Evolutionary conservation across 306 rosid genomes (phyloP), one percentile per base, ranked within the genome.

Genomic region (Cicer bijugum): DNA sequence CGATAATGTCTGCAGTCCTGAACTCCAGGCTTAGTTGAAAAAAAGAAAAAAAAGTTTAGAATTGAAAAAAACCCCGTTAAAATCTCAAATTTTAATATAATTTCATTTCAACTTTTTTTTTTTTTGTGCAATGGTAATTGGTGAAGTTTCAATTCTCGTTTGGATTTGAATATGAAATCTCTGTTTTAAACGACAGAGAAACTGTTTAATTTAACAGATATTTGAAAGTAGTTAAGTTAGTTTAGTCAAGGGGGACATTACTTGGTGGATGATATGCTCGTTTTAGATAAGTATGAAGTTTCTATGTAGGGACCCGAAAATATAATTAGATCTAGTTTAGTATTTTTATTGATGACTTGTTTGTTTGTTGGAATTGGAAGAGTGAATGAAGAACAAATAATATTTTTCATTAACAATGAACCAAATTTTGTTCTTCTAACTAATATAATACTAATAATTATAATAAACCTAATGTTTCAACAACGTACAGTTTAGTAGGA

Each of bases 201-300:
- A 42, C 56, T 0, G 47, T 11, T 16, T 9, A 37, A 40, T 11
- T 16, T 9, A 37, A 40, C 78, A 1, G 75, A 69, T 47, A 28
- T 59, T 80, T 56, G 17, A 42, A 67, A 74, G 58, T 74, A 42
- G 76, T 68, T 74, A 43, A 60, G 39, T 68, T 61, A 75, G 73
- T 43, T 77, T 59, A 60, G 23, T 14, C 48, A 69, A 12, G 17
- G 33, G 78, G 63, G 57, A 71, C 74, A 78, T 72, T 37, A 53
- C 42, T 43, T 58, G 58, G 58, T 47, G 5, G 68, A 33, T 33
- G 43, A 7, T 11, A 50, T 28, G 60, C 38, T 42, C 1, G 56
- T 56, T 73, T 65, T 47, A 40, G 66, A 56, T 67, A 48, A n/a
- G 38, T 12, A 56, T 44, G 52, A 47, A 44, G 61, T 64, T 48